Evolutionary conservation across 2,329 filamentous ascomycete genomes (phyloP).

Genomic region (Cucurbitaria berberidis): DNA sequence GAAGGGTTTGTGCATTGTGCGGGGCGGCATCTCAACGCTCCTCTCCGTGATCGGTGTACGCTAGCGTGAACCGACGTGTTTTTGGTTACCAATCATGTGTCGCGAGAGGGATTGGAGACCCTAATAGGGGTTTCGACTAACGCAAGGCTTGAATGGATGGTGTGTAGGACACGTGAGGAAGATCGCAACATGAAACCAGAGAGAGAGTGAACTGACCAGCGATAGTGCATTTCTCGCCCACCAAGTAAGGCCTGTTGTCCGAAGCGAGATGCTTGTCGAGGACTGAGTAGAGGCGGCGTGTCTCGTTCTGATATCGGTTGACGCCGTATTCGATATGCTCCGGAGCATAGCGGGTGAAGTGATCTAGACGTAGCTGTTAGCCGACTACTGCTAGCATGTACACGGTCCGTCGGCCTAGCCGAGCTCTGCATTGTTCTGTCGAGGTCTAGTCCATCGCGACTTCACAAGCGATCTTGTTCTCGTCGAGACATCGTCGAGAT

Average conservation of each 20-base stretch:
- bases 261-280: slow-evolving; percentile 72
- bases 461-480: background rate
- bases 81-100: background rate
- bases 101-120: background rate
- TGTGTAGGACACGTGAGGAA: background rate
- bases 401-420: too few species aligned
- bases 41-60: background rate
- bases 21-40: background rate
- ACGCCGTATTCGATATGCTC: slow-evolving; percentile 84
- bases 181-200: background rate
- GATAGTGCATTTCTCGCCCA: slow-evolving; percentile 69
- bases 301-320: slow-evolving; percentile 82
- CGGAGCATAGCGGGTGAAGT: slow-evolving; percentile 66
- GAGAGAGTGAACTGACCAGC: slow-evolving; percentile 27
- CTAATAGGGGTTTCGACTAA: background rate
- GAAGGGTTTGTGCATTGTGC: background rate
- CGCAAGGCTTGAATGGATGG: background rate
- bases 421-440: background rate
- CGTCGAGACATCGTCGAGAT: background rate
- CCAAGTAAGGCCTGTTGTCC: slow-evolving; percentile 59
- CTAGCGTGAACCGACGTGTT: background rate
- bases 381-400: background rate
- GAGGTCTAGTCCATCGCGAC: background rate
- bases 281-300: slow-evolving; percentile 78
- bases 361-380: background rate